Percentiles rank a stretch among this genome's conserved stretches.
Evolutionary conservation across 176 grass and related monocot genomes (phyloP).

Genomic region (Oryza glaberrima): DNA sequence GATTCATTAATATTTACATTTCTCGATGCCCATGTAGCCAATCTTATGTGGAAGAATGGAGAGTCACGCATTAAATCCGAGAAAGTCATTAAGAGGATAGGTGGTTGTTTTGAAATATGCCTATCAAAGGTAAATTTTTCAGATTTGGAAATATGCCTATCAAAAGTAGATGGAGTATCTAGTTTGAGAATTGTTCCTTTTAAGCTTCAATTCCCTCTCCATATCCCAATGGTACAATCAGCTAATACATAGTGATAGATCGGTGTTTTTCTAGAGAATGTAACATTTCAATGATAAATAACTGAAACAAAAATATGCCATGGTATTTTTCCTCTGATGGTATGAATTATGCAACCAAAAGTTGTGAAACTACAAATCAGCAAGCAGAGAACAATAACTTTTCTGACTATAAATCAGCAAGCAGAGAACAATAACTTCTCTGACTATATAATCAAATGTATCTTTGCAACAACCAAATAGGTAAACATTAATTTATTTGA

Average conservation of each 20-base stretch:
- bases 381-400: slow-evolving; percentile 18
- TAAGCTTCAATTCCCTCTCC: neutral
- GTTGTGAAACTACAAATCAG: neutral
- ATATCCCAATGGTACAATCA: neutral
- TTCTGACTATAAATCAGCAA: slow-evolving; percentile 6
- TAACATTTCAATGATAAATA: neutral
- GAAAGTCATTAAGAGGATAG: too few species aligned
- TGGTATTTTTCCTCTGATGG: neutral
- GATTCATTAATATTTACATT: too few species aligned
- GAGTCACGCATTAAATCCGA: too few species aligned
- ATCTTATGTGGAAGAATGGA: too few species aligned
- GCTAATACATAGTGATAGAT: neutral
- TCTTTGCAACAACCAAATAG: neutral
- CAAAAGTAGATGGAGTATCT: neutral
- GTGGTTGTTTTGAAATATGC: too few species aligned
- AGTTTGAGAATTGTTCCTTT: neutral
- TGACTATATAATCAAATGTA: slow-evolving; percentile 21
- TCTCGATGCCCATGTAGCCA: too few species aligned
- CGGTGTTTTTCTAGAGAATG: neutral
- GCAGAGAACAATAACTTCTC: slow-evolving; percentile 17
- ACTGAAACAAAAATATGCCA: neutral
- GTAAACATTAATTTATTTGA: neutral
- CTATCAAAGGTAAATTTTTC: too few species aligned
- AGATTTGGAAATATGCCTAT: too few species aligned
- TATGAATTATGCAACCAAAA: neutral